Conservation (phyloP, 257 asterid species). For the Lycium barbarum region DNA sequence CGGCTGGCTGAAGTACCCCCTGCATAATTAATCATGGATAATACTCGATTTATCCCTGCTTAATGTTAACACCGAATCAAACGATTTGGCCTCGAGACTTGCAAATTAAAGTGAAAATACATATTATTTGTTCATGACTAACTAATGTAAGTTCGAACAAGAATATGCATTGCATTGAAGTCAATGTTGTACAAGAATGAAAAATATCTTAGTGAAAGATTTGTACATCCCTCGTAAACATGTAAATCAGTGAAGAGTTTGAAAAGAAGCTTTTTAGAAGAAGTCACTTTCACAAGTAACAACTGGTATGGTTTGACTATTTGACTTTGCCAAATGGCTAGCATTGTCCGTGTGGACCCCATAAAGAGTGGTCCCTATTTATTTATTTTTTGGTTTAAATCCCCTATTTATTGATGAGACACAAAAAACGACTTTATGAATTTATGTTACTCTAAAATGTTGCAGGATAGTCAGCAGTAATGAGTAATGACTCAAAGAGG, state of each 20-base stretch:
- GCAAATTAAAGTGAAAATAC: neutral
- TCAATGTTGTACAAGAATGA: neutral
- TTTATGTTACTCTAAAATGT: slow-evolving; percentile 35
- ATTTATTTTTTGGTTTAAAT: neutral
- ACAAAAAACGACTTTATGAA: slow-evolving; percentile 49
- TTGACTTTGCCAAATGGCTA: slow-evolving; percentile 4
- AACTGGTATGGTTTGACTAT: neutral
- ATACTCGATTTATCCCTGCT: neutral
- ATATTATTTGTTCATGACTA: neutral
- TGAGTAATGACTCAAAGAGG: neutral
- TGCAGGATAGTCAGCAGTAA: neutral
- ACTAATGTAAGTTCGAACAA: neutral
- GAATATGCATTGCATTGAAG: neutral
- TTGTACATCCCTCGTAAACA: slow-evolving; percentile 13
- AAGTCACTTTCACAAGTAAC: neutral
- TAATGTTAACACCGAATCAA: neutral
- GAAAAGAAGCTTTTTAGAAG: neutral
- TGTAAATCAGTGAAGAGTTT: neutral
- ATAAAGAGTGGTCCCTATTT: neutral
- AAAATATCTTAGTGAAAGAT: neutral
- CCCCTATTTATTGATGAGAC: neutral
- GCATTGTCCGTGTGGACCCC: slow-evolving; percentile 22
- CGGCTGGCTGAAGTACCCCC: neutral
- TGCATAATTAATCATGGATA: neutral
- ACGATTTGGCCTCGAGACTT: neutral